A percentile compares a stretch with the other conserved stretches of the same genome.
Conservation (phyloP, 495 filamentous ascomycete genomes). For the Thozetella sp. region DNA sequence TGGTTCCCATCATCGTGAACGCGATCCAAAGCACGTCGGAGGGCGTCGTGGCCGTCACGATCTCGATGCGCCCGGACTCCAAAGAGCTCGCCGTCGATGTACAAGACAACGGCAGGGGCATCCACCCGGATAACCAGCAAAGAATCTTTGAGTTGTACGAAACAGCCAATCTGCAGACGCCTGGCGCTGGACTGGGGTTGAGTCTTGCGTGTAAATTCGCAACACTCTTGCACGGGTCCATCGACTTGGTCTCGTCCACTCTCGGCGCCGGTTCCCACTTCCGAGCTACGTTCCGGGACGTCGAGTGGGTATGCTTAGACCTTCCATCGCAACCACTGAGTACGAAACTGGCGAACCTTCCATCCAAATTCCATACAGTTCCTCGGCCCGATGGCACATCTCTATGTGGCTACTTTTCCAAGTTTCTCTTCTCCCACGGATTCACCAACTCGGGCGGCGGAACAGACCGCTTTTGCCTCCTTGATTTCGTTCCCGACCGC, state of each 20-base stretch:
- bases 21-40: conserved; percentile 6
- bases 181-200: conserved; percentile 2
- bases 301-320: background rate
- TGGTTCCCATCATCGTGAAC: conserved; percentile 4
- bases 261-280: conserved; percentile 2
- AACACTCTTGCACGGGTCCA: conserved; percentile 5
- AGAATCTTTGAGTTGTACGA: conserved; percentile 5
- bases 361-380: background rate
- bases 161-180: conserved; percentile 1
- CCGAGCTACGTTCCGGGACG: background rate
- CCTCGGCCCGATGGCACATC: background rate
- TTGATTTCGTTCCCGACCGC: background rate
- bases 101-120: conserved; percentile 2
- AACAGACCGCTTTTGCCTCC: background rate
- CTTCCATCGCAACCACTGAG: background rate
- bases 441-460: background rate
- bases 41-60: conserved; percentile 2
- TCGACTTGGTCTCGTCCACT: background rate
- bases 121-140: conserved; percentile 3
- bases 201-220: conserved; percentile 3
- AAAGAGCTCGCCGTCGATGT: conserved; percentile 4
- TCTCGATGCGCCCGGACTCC: conserved; percentile 1
- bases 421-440: background rate
- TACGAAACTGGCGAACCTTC: background rate
- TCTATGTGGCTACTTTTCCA: background rate